phyloP scores from a whole-genome alignment of 306 rosid species.

The Ochetophila trinervis region DNA sequence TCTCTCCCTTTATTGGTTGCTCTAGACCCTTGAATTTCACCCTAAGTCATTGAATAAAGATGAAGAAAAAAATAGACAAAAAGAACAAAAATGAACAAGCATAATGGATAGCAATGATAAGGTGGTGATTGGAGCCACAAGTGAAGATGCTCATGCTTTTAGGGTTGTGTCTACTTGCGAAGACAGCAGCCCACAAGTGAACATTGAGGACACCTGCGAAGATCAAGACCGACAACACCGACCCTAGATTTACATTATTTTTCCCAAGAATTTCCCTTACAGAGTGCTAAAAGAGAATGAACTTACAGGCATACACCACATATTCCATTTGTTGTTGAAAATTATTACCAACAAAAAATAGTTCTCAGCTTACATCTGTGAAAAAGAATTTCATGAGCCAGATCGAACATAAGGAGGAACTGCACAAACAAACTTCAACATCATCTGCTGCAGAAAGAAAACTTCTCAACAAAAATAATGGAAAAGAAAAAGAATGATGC shows the following conservation, averaged over 20 bases:
- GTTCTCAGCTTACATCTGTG: conserved; percentile 2
- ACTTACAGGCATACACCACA: not conserved
- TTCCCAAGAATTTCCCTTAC: not conserved
- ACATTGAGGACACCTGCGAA: not conserved
- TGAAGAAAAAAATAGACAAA: too few species aligned
- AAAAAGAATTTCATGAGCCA: not conserved
- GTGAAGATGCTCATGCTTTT: not conserved
- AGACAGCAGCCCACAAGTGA: conserved; percentile 1
- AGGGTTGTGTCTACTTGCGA: not conserved
- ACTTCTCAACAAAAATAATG: too few species aligned
- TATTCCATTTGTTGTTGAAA: conserved; percentile 5
- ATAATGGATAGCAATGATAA: not conserved
- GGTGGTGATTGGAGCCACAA: not conserved
- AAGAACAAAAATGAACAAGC: too few species aligned
- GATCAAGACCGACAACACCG: not conserved
- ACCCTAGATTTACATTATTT: not conserved
- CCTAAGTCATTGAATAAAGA: too few species aligned
- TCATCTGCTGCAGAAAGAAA: not conserved
- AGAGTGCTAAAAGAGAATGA: not conserved
- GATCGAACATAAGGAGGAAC: not conserved
- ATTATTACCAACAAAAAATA: not conserved
- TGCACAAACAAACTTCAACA: not conserved
- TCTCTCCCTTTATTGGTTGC: too few species aligned
- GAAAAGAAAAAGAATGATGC: too few species aligned
- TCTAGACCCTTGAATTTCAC: too few species aligned